phyloP scores from a whole-genome alignment of 1,284 basidiomycete species.

The Fistulina hepatica region DNA sequence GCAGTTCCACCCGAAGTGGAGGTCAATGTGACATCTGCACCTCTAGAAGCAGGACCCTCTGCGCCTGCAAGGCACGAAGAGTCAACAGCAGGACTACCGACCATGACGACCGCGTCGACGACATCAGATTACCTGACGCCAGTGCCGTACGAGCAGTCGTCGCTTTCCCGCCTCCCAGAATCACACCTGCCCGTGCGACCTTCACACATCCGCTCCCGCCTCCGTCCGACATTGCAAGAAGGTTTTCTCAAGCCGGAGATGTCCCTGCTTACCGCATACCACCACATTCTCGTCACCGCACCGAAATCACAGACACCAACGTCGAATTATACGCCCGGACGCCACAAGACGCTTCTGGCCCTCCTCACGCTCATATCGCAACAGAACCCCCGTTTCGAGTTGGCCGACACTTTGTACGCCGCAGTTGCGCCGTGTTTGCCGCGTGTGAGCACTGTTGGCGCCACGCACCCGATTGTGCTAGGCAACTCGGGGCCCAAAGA shows the following conservation, averaged over 20 bases:
- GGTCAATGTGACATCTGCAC: neutral
- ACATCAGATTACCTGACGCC: slow-evolving; percentile 57
- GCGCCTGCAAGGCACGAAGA: slow-evolving; percentile 21
- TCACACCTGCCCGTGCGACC: slow-evolving; percentile 54
- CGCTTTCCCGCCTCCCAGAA: slow-evolving; percentile 45
- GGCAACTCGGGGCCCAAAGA: slow-evolving; percentile 27
- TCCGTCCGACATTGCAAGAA: neutral
- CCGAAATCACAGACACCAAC: slow-evolving; percentile 16
- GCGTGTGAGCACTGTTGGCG: slow-evolving; percentile 42
- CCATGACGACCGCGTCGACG: slow-evolving; percentile 34
- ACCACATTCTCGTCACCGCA: slow-evolving; percentile 51
- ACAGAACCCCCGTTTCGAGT: slow-evolving; percentile 50
- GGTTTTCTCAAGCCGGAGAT: slow-evolving; percentile 20
- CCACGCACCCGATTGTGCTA: slow-evolving; percentile 41
- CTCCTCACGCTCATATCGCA: slow-evolving; percentile 45
- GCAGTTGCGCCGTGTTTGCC: slow-evolving; percentile 44
- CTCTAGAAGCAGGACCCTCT: neutral
- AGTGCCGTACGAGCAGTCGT: slow-evolving; percentile 59
- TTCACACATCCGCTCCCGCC: slow-evolving; percentile 16
- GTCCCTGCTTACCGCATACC: slow-evolving; percentile 42
- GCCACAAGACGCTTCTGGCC: slow-evolving; percentile 43
- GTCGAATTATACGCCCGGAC: neutral
- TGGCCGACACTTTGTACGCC: slow-evolving; percentile 51
- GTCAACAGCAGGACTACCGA: slow-evolving; percentile 23
- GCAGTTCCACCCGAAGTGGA: slow-evolving; percentile 10